Evolutionary conservation across 306 rosid species (phyloP).

Genomic region (Sesbania bispinosa): DNA sequence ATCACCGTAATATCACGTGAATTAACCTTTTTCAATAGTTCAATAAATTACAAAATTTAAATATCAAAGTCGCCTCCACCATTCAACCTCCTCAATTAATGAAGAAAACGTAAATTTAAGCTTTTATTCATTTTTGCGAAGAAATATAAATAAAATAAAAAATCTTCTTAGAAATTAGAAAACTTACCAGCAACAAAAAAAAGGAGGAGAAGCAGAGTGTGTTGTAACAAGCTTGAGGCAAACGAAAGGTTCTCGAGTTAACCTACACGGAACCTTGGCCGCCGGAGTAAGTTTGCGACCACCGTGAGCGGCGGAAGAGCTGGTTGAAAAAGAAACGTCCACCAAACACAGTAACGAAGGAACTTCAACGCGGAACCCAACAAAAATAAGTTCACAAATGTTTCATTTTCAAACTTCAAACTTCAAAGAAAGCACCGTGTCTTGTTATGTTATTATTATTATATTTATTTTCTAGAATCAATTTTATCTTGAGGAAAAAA

Average conservation of each 20-base stretch:
- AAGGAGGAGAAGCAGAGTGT: slow-evolving; percentile 9
- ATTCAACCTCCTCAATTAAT: background rate
- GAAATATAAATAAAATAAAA: background rate
- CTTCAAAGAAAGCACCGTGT: background rate
- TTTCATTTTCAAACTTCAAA: slow-evolving; percentile 7
- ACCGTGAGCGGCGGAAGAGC: slow-evolving; percentile 24
- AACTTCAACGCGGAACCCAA: slow-evolving; percentile 6
- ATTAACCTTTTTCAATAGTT: background rate
- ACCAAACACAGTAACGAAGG: background rate
- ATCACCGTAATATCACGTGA: slow-evolving; percentile 9
- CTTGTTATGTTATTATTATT: background rate
- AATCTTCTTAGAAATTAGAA: background rate
- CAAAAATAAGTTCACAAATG: background rate
- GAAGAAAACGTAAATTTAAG: background rate
- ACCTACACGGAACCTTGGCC: background rate
- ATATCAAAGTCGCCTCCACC: background rate
- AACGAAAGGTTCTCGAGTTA: background rate
- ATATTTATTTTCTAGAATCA: background rate
- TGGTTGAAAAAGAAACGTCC: background rate
- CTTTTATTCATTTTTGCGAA: background rate
- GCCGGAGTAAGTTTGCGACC: slow-evolving; percentile 21
- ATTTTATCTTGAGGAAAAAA: background rate
- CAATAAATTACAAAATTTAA: background rate
- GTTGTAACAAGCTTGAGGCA: slow-evolving; percentile 9
- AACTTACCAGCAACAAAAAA: slow-evolving; percentile 20